A percentile compares a stretch with the other conserved stretches of the same genome.
These are phyloP conservation scores for Vitis hybrid DNA, from an alignment of 177 flowering plant genomes.

Conservation along the genomic window DNA sequence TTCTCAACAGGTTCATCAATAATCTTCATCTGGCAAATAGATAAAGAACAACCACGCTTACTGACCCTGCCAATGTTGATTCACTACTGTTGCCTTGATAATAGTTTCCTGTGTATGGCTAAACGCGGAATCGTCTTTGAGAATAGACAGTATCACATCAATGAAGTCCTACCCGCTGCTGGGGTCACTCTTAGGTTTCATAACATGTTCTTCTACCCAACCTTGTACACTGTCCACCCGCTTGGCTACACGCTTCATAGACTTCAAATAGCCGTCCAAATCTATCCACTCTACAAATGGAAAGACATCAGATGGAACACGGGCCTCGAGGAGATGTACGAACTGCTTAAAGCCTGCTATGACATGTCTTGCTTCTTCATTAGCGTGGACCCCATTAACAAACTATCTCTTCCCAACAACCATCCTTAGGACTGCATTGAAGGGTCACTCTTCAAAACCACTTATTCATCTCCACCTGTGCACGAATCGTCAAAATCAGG, in stretches of 20 bases:
- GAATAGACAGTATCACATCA: constrained; percentile 28
- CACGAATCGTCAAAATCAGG: no score
- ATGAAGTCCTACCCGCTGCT: constrained; percentile 28
- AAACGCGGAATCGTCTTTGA: constrained; percentile 4
- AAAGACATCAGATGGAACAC: constrained; percentile 24
- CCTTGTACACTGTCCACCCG: constrained; percentile 25
- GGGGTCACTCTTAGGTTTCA: not conserved
- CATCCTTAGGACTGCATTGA: constrained; percentile 26
- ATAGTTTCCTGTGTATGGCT: not conserved
- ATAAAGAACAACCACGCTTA: constrained; percentile 30
- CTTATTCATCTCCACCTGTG: constrained; percentile 15
- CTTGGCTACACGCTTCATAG: constrained; percentile 22
- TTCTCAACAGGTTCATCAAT: constrained; percentile 75
- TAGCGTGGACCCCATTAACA: not conserved
- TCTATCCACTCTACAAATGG: constrained; percentile 31
- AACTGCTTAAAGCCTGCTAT: constrained; percentile 17
- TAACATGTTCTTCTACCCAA: constrained; percentile 39
- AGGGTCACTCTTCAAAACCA: constrained; percentile 15
- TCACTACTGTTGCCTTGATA: constrained; percentile 17
- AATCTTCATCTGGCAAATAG: constrained; percentile 35
- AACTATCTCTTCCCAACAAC: constrained; percentile 33
- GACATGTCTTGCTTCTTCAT: constrained; percentile 9
- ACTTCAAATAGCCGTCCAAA: constrained; percentile 18
- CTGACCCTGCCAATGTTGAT: constrained; percentile 57
- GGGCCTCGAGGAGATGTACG: constrained; percentile 1